Percentiles rank a stretch among this genome's conserved stretches.
Evolutionary conservation across 1,139 yeast species (phyloP).

Genomic region (Sugiyamaella xylanicola): DNA sequence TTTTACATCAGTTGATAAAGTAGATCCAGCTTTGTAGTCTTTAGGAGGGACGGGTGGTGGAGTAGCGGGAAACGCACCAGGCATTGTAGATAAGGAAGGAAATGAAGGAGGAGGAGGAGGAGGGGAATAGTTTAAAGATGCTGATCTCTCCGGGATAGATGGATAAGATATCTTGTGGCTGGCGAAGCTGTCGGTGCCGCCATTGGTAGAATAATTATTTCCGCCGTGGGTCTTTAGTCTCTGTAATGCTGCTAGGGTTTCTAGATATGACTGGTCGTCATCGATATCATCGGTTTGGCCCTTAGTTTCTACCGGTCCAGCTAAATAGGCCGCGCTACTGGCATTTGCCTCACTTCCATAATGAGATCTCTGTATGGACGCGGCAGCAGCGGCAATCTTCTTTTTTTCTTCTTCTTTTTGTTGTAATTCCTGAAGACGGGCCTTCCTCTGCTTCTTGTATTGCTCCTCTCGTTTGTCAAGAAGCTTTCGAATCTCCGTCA

Average conservation of each 20-base stretch:
- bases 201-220: neutral
- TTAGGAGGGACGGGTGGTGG: constrained; percentile 31
- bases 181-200: neutral
- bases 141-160: constrained; percentile 15
- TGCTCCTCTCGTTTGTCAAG: constrained; percentile 41
- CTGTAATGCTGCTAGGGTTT: constrained; percentile 28
- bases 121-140: constrained; percentile 8
- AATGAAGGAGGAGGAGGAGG: constrained; percentile 4
- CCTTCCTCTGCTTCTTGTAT: constrained; percentile 26
- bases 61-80: constrained; percentile 7
- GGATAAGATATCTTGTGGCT: constrained; percentile 22
- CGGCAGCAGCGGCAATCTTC: neutral
- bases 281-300: too few relatives aligned
- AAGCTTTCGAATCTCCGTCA: constrained; percentile 33
- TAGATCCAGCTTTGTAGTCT: constrained; percentile 18
- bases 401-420: constrained; percentile 25
- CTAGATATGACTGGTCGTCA: constrained; percentile 24
- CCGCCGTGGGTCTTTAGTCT: constrained; percentile 22
- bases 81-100: neutral
- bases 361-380: neutral
- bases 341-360: constrained; percentile 10
- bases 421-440: constrained; percentile 18
- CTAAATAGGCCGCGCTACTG: neutral
- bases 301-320: neutral
- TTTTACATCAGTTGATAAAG: too few relatives aligned